Evolutionary conservation across 257 asterid species (phyloP), one percentile per base, ranked within the genome.

Genomic region (Phtheirospermum japonicum): DNA sequence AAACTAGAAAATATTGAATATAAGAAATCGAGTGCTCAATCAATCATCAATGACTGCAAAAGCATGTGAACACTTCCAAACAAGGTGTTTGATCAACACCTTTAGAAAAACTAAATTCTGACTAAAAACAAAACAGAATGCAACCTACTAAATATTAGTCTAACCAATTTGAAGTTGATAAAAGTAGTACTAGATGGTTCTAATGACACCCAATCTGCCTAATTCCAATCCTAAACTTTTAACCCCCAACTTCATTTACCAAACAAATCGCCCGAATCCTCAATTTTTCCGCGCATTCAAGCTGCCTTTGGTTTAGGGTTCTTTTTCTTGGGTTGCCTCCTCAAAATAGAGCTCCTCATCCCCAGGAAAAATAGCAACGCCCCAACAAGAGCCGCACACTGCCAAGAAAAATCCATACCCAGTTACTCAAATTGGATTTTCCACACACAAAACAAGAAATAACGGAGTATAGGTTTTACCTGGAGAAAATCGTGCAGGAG

Each of bases 301-400:
- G 93, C 84, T 2, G 92, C 36, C 84, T 89, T 89, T 8, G 88
- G 48, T 78, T 81, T 89, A 48, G 57, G 61, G 68, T 60, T 63
- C 85, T 77, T 83, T 64, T 70, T 89, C 90, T 75, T 85, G 59
- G 75, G 83, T 64, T 77, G 85, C 75, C 69, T 83, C 79, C 92
- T 77, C 10, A 63, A 30, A 34, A 87, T 82, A 12, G 97, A 73
- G 69, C 51, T 81, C 83, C 80, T 89, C 97, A 89, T 83, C 52
- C 95, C 97, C 1, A 89, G 67, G 79, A 84, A 89, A 71, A 74
- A 89, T 9, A 89, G 72, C 83, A 89, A 66, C 3, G 94, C 95
- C 9, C 97, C 97, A 18, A 80, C 61, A 33, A 81, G 76, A 6
- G 95, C 86, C 49, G 60, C 77, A n/a, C 76, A 54, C 97, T 89